Evolutionary conservation across 2,329 filamentous ascomycete genomes (phyloP), one percentile per base, ranked within the genome.

Genomic region (Neonectria sp.): DNA sequence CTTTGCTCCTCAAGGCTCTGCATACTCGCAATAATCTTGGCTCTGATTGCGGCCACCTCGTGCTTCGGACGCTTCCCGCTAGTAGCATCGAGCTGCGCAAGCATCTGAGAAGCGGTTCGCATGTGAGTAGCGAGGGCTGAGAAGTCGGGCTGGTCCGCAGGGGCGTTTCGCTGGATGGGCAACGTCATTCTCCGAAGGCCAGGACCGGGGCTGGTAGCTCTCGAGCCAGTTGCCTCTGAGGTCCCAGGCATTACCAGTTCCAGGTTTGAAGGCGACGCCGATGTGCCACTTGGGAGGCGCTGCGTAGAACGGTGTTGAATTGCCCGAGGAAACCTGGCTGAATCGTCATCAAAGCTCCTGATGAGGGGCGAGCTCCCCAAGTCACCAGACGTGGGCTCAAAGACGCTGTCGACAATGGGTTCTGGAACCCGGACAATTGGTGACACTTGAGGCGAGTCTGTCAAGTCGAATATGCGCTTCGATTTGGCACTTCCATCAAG

Each of bases 21-120:
- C 94, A 96, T 96, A 79, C 93, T 95, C 3, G 93, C 93, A 74
- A 96, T 96, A 70, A 96, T 96, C 81, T 94, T 95, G 46, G 93
- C 91, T 73, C 94, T 88, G 78, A 96, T 96, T 8, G 93, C 92
- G 21, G 93, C 93, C 5, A 96, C 93, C 80, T 96, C 93, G 33
- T 91, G 89, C 76, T 89, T 92, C 1, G 93, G 93, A 37, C 93
- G 86, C 80, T 95, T 96, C 31, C 93, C 92, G 70, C 92, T 92
- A 25, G 92, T 95, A 2, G 92, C 89, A 66, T 96, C 93, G 11
- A 96, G 86, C 75, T 96, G 93, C 15, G 93, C 92, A 49, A 96
- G 84, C 93, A 96, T 96, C 79, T 95, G 93, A 15, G 93, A 94
- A 4, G 93, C 93, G 4, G 93, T 95, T 24, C 93, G 89, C 93